A percentile compares a stretch with the other conserved stretches of the same genome.
phyloP scores from a whole-genome alignment of 345 rosid species.

The Nasturtium officinale region DNA sequence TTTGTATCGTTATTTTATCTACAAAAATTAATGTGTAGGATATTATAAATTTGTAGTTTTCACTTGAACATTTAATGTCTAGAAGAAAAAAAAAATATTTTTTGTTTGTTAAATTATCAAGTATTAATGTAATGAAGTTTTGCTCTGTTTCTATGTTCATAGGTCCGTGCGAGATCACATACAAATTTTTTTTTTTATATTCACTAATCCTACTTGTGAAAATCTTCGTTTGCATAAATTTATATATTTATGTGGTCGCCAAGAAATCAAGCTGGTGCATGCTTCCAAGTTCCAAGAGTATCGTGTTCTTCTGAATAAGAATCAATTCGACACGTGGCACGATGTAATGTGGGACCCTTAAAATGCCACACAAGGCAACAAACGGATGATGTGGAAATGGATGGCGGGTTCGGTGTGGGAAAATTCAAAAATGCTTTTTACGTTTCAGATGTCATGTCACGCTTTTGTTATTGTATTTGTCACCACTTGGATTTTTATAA shows the following conservation, averaged over 20 bases:
- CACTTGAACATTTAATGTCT: no score
- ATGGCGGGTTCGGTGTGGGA: slow-evolving; percentile 9
- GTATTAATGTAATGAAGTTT: no score
- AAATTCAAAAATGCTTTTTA: slow-evolving; percentile 12
- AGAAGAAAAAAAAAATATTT: background rate
- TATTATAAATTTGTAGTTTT: no score
- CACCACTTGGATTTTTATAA: slow-evolving; percentile 4
- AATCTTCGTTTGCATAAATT: background rate
- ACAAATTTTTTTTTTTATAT: no score
- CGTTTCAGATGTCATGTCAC: slow-evolving; percentile 28
- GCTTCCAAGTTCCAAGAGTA: background rate
- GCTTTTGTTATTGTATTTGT: slow-evolving; percentile 9
- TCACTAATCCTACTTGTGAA: no score
- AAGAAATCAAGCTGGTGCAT: background rate
- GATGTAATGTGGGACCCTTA: background rate
- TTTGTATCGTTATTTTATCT: no score
- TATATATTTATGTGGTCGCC: background rate
- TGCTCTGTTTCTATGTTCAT: no score
- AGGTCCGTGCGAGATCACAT: no score
- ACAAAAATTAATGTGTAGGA: no score
- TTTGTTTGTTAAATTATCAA: no score
- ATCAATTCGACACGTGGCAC: slow-evolving; percentile 30
- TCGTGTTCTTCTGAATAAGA: background rate
- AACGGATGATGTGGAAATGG: slow-evolving; percentile 24
- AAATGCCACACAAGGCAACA: slow-evolving; percentile 25